Evolutionary conservation across 768 basidiomycete species (phyloP), one percentile per base, ranked within the genome.

Genomic region (Coprinopsis marcescibilis): DNA sequence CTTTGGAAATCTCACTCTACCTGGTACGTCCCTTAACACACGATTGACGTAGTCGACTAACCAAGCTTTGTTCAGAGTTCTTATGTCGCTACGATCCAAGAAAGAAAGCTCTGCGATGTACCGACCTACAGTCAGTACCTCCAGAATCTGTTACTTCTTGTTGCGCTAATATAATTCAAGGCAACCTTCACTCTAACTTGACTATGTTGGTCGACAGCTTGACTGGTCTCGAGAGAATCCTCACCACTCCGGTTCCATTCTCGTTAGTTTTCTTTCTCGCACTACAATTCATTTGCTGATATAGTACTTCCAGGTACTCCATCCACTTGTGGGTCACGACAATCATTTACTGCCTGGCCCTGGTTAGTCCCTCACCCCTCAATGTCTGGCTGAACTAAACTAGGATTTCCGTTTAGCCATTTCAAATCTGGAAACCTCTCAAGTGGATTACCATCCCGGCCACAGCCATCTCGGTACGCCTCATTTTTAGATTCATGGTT

Each of bases 191-290:
- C 0, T 57, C 50, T 2, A 58, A 80, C 3, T 59, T 85, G 7
- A 76, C 71, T 53, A 69, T 72, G 49, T 71, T 85, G 17, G 77
- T 81, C 3, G 82, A 85, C 46, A 73, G 77, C 23, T 64, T 87
- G 39, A 85, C 83, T 10, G 80, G 81, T 3, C 66, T 87, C 1
- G 85, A 88, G 55, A 68, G 85, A 33, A 84, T 86, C 51, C 68
- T 88, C 3, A 86, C 83, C 0, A 84, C 83, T 1, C 84, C 85
- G 2, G 84, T 88, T 36, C 85, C 84, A 8, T 86, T 83, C 64
- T 85, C 83, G 76, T 85, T 53, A 33, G 75, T 62, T 3, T 25
- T 8, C 17, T 14, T 21, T 42, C 19, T 33, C 19, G 37, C 23
- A 46, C 7, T 15, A 43, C 19, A 23, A 23, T 6, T 29, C 26